Evolutionary conservation across 2,329 filamentous ascomycete species (phyloP), one percentile per base, ranked within the genome.

Genomic region (Stagonosporopsis rhizophila): DNA sequence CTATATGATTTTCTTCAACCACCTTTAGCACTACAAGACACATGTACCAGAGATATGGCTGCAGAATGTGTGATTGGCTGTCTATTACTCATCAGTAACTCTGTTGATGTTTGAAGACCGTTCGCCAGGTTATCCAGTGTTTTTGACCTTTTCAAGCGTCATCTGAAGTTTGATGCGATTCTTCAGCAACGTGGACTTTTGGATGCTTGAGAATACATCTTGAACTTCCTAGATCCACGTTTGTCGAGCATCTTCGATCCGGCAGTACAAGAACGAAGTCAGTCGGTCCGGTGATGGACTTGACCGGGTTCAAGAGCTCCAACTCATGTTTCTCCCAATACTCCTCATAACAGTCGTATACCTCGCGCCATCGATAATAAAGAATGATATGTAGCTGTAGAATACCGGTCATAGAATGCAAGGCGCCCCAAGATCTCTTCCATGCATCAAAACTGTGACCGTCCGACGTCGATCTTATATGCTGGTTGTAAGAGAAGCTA

Each of bases 181-280:
- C 32, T 40, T 27, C 42, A 17, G n/a, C 17, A 12, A 38, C 12
- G 14, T 32, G 30, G 14, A n/a, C 14, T 32, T 15, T n/a, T 12
- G 65, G 60, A 22, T 59, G 40, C 20, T 49, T 22, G 6, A 65
- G 59, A 11, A 54, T 14, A 27, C 61, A 64, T 20, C 44, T 56
- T 4, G 64, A 65, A 4, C 52, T 25, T 12, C 60, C 60, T 22
- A 60, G 6, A 15, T 66, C 57, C 3, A 63, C 23, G 22, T 52
- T 45, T 1, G 52, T 59, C 6, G 58, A 58, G 32, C 61, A 63
- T 30, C 47, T 51, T 37, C 47, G 59, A 40, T 56, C 54, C 8
- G 66, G 65, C 44, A 70, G 57, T 15, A 48, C 54, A 11, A 70
- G 28, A 12, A 64, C 51, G 39, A 69, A 70, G 12, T 56, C 41